Evolutionary conservation across 192 early-diverging fungal species (phyloP).

Genomic region (Coemansia pectinata): DNA sequence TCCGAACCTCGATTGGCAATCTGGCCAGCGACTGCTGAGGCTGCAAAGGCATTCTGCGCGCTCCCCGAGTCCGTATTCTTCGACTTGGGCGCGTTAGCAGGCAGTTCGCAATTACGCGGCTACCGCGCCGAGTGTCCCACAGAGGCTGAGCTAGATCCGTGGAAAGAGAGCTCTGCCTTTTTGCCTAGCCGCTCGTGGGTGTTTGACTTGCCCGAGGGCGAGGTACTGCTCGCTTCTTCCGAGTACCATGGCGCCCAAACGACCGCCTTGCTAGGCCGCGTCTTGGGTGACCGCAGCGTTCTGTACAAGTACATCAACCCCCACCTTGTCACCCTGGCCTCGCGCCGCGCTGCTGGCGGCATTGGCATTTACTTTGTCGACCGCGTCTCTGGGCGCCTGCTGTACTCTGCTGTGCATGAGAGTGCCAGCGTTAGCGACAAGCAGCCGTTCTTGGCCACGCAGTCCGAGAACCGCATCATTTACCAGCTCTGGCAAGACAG

Average conservation of each 20-base stretch:
- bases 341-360: slow-evolving; percentile 41
- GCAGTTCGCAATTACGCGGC: slow-evolving; percentile 57
- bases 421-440: slow-evolving; percentile 45
- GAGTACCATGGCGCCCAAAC: slow-evolving; percentile 53
- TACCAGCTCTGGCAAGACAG: slow-evolving; percentile 89
- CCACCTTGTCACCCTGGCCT: slow-evolving; percentile 77
- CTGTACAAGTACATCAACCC: slow-evolving; percentile 99
- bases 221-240: slow-evolving; percentile 55
- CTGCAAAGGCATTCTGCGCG: slow-evolving; percentile 58
- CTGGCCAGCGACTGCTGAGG: slow-evolving; percentile 64
- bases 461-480: slow-evolving; percentile 87
- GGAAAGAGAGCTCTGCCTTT: slow-evolving; percentile 11
- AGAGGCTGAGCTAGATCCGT: slow-evolving; percentile 26
- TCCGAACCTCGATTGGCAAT: slow-evolving; percentile 49
- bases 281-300: slow-evolving; percentile 92
- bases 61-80: slow-evolving; percentile 67
- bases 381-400: slow-evolving; percentile 80
- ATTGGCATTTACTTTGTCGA: slow-evolving; percentile 84
- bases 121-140: slow-evolving; percentile 58
- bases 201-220: slow-evolving; percentile 60
- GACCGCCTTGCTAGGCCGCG: slow-evolving; percentile 87
- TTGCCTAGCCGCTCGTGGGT: slow-evolving; percentile 40
- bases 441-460: slow-evolving; percentile 66
- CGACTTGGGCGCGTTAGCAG: slow-evolving; percentile 57
- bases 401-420: slow-evolving; percentile 69